phyloP scores from a whole-genome alignment of 2,329 filamentous ascomycete species.

The Aspergillus sp. region DNA sequence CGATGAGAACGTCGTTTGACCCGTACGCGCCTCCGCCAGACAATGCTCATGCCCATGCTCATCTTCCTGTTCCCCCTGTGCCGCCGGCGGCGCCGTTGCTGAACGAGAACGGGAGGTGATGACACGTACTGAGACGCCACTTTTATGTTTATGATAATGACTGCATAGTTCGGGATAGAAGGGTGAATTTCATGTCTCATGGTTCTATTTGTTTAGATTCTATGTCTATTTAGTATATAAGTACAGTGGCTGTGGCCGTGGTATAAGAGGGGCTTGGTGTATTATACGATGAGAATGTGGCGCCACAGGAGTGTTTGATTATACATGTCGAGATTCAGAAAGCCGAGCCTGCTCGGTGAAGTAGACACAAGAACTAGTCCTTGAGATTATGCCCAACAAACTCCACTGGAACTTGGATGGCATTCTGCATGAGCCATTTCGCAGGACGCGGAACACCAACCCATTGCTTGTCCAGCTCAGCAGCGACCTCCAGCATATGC shows the following conservation, averaged over 20 bases:
- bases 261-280: neutral
- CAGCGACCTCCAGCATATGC: constrained; percentile 38
- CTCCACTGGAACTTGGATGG: constrained; percentile 32
- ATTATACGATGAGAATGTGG: constrained; percentile 5
- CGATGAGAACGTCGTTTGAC: constrained; percentile 41
- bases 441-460: constrained; percentile 22
- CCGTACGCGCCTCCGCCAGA: constrained; percentile 24
- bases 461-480: constrained; percentile 35
- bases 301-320: neutral
- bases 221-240: neutral
- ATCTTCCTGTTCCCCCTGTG: constrained; percentile 12
- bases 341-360: neutral
- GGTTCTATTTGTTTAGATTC: neutral
- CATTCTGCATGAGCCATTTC: constrained; percentile 33
- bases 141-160: constrained; percentile 7
- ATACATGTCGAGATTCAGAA: neutral
- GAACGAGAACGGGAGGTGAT: constrained; percentile 24
- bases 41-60: neutral
- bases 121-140: neutral
- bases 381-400: constrained; percentile 1
- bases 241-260: neutral
- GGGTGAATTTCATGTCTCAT: constrained; percentile 13
- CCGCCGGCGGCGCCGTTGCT: constrained; percentile 19
- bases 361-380: neutral
- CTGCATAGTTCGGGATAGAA: constrained; percentile 1